Evolutionary conservation across 1,139 yeast genomes (phyloP).

Genomic region (Yamadazyma taylorii): DNA sequence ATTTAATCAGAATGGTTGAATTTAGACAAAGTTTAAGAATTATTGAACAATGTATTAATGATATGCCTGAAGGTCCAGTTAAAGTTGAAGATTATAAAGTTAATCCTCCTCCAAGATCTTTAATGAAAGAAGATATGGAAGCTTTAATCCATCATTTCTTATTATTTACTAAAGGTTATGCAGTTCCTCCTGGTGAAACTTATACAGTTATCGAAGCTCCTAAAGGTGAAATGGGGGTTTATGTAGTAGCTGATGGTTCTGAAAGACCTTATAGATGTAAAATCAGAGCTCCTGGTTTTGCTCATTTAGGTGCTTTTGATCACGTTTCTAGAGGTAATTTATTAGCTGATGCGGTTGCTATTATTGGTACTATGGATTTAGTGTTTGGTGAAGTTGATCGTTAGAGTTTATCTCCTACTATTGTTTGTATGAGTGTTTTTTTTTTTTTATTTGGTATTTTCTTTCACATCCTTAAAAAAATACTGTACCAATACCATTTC

Average conservation of each 20-base stretch:
- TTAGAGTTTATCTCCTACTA: slow-evolving; percentile 41
- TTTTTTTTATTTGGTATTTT: not conserved
- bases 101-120: slow-evolving; percentile 75
- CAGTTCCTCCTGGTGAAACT: slow-evolving; percentile 89
- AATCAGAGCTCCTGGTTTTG: slow-evolving; percentile 92
- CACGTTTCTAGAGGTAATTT: slow-evolving; percentile 83
- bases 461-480: too few relatives aligned
- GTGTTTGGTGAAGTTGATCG: slow-evolving; percentile 95
- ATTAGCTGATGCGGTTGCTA: slow-evolving; percentile 91
- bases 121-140: slow-evolving; percentile 94
- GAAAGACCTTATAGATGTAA: slow-evolving; percentile 93
- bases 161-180: slow-evolving; percentile 83
- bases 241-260: slow-evolving; percentile 82
- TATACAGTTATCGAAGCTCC: slow-evolving; percentile 94
- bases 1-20: slow-evolving; percentile 85
- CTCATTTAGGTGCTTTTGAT: slow-evolving; percentile 86
- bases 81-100: slow-evolving; percentile 90
- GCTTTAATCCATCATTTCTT: slow-evolving; percentile 87
- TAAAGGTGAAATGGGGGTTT: slow-evolving; percentile 94
- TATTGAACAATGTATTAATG: slow-evolving; percentile 85
- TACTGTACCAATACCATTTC: not conserved
- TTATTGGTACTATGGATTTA: slow-evolving; percentile 93
- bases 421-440: too few relatives aligned
- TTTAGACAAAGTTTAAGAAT: slow-evolving; percentile 89
- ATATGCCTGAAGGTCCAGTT: slow-evolving; percentile 91